Evolutionary conservation across 805 yeast genomes (phyloP), one percentile per base, ranked within the genome.

Genomic region (Sugiyamaella americana): DNA sequence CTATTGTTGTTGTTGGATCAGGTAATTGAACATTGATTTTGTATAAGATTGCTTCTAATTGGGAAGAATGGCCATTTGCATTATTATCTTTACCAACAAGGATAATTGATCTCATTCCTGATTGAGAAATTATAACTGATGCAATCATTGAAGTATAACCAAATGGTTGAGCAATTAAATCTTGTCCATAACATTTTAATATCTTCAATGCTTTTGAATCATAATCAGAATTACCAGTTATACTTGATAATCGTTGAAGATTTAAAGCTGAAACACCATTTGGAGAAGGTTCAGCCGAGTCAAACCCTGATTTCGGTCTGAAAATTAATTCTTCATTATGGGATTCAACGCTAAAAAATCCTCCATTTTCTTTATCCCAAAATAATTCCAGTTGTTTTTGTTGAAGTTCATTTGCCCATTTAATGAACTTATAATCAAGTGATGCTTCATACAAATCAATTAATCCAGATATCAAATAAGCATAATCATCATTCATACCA

Each of bases 401-500:
- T 46, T 67, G 72, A 16, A 67, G 50, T 11, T 50, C 48, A 20
- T 37, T 35, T 1, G 71, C 69, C 61, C 61, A 54, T 17, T 48
- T 45, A 10, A 66, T 51, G 46, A 60, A 59, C 40, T 54, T 39
- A 5, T 44, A 29, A 20, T 61, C 52, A 22, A 53, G 53, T 1
- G 66, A 60, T 11, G 67, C 65, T 21, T 57, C 65, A 48, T 60
- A 64, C 8, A 66, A 54, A 39, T 67, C 67, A 8, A 67, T 46
- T 24, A 68, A 51, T 0, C 71, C 72, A 3, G 51, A 32, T 19
- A 68, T 60, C 29, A 60, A 40, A 48, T 50, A 62, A 5, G 70
- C 68, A 51, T 65, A 67, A 52, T 68, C 72, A 35, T 66, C 70
- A 45, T 59, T 56, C 43, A 62, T 54, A n/a, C 63, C 66, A 8